Evolutionary conservation across 768 basidiomycete genomes (phyloP).

Genomic region (Tylopilus subfusipes): DNA sequence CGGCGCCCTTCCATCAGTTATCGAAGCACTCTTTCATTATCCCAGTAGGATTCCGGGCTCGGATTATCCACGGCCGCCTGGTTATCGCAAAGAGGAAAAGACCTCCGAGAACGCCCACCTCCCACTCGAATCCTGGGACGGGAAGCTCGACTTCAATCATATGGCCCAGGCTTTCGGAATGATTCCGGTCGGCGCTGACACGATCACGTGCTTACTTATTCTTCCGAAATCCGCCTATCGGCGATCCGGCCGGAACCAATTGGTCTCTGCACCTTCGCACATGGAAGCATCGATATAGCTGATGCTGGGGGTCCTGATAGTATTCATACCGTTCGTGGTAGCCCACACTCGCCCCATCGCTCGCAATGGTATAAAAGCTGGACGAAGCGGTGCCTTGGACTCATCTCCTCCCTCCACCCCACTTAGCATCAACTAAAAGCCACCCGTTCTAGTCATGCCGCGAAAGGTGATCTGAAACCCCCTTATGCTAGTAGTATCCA

Average conservation of each 20-base stretch:
- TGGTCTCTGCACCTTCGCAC: neutral
- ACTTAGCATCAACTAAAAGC: constrained; percentile 1
- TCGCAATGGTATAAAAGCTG: constrained; percentile 19
- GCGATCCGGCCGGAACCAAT: neutral
- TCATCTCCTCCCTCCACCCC: constrained; percentile 6
- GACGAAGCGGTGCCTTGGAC: neutral
- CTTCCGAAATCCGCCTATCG: neutral
- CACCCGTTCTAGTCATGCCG: constrained; percentile 29
- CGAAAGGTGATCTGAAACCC: constrained; percentile 34
- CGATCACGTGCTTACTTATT: constrained; percentile 7
- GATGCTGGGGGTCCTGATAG: neutral
- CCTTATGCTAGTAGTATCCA: neutral
- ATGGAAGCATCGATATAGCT: neutral
- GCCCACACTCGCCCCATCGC: neutral
- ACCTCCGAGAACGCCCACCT: constrained; percentile 10
- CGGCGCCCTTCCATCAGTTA: constrained; percentile 1
- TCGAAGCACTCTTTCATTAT: constrained; percentile 1
- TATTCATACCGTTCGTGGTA: neutral
- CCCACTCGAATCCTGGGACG: neutral
- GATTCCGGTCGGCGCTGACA: constrained; percentile 6
- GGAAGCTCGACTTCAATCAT: neutral
- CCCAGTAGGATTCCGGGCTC: neutral
- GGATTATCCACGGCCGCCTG: neutral
- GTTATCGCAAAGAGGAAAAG: neutral
- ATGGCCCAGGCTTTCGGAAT: neutral